Conservation (phyloP, 148 eudicot genomes). For the Linanthus parryae region DNA sequence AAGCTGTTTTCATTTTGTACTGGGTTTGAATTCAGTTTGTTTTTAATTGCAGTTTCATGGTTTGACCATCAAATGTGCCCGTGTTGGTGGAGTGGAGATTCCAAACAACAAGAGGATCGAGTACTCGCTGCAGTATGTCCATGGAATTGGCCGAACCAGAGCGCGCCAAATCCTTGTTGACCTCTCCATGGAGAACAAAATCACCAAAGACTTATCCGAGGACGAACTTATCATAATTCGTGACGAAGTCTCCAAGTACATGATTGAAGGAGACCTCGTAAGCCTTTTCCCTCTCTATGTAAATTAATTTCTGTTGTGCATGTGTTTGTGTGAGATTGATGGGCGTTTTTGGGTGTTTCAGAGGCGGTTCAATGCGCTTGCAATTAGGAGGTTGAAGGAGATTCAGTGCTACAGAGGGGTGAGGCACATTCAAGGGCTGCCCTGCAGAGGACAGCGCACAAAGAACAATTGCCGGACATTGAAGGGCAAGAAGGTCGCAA, state of each 20-base stretch:
- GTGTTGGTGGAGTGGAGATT: conserved; percentile 65
- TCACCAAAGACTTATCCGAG: conserved; percentile 49
- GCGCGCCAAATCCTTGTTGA: conserved; percentile 46
- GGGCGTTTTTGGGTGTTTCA: conserved; percentile 15
- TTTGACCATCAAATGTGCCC: conserved; percentile 44
- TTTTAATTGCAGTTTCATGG: too few relatives aligned
- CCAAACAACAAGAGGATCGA: conserved; percentile 11
- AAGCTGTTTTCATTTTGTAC: too few relatives aligned
- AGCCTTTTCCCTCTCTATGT: neutral
- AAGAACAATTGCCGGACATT: conserved; percentile 59
- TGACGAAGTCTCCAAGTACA: conserved; percentile 46
- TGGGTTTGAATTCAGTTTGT: too few relatives aligned
- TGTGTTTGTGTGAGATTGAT: too few relatives aligned
- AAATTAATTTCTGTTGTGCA: neutral
- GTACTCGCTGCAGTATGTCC: conserved; percentile 53
- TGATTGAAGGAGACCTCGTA: conserved; percentile 72
- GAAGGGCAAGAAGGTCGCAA: conserved; percentile 44
- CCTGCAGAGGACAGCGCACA: conserved; percentile 59
- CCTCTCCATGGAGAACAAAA: conserved; percentile 46
- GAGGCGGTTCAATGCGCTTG: conserved; percentile 55
- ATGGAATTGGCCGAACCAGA: conserved; percentile 49
- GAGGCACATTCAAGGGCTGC: conserved; percentile 50
- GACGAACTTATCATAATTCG: conserved; percentile 37
- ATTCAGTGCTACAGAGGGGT: conserved; percentile 61
- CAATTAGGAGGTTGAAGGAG: conserved; percentile 56